Conservation (phyloP, 2,329 filamentous ascomycete genomes). For the Eutypella sp. region DNA sequence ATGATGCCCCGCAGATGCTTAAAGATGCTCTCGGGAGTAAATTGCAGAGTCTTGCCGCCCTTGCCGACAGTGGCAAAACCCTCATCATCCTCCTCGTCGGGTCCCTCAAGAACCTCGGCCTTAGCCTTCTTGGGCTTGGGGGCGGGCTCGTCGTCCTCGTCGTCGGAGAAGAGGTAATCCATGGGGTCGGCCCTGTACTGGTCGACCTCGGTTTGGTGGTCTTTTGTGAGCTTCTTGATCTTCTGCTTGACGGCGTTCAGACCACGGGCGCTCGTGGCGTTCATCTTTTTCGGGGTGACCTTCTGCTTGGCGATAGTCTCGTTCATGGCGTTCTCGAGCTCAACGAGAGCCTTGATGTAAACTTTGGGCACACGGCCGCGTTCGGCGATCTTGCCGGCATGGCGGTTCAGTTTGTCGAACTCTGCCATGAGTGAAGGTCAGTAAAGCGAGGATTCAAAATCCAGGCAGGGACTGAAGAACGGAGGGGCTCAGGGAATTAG, state of each 20-base stretch:
- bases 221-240: conserved; percentile 98
- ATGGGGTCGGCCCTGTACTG: conserved; percentile 67
- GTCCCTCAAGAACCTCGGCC: conserved; percentile 45
- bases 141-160: conserved; percentile 63
- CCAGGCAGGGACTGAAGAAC: not conserved
- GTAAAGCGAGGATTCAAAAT: not conserved
- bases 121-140: conserved; percentile 50
- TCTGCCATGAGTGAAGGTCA: conserved; percentile 45
- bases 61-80: conserved; percentile 87
- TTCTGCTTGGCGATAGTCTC: conserved; percentile 95
- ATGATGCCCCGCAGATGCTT: conserved; percentile 92
- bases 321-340: conserved; percentile 90
- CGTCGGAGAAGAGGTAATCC: conserved; percentile 47
- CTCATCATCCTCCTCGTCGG: conserved; percentile 63
- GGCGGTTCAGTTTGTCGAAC: conserved; percentile 90
- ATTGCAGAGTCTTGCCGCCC: conserved; percentile 82
- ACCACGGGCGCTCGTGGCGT: conserved; percentile 87
- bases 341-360: conserved; percentile 88
- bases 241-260: conserved; percentile 97
- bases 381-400: conserved; percentile 72
- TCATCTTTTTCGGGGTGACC: conserved; percentile 97
- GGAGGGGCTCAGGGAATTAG: not conserved
- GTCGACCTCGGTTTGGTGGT: conserved; percentile 83
- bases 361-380: conserved; percentile 78
- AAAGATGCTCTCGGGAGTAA: conserved; percentile 95